Conservation (phyloP, 371 early-diverging fungal species). For the Mucor piriformis region DNA sequence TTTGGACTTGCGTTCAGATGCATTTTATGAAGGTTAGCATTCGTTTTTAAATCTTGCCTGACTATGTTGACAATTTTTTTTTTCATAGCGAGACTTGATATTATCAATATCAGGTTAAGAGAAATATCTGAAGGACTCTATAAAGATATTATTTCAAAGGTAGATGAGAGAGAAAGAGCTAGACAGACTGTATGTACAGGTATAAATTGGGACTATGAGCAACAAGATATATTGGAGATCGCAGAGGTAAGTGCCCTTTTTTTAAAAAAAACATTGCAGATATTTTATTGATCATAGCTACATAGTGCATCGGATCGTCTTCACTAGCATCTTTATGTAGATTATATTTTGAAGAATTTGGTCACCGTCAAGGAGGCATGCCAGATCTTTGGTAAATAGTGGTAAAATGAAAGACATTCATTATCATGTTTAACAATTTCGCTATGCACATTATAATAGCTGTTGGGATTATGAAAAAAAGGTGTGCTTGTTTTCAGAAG, state of each 20-base stretch:
- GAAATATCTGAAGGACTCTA: conserved; percentile 48
- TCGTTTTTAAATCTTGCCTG: background rate
- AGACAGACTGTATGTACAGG: conserved; percentile 59
- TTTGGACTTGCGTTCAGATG: conserved; percentile 68
- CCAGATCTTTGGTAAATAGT: conserved; percentile 70
- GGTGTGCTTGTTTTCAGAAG: conserved; percentile 68
- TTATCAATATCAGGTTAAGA: conserved; percentile 60
- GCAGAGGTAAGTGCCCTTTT: conserved; percentile 51
- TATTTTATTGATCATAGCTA: background rate
- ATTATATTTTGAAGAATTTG: conserved; percentile 66
- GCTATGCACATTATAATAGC: conserved; percentile 34
- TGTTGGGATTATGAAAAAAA: conserved; percentile 66
- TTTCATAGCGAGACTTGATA: conserved; percentile 42
- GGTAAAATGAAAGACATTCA: background rate
- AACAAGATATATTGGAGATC: conserved; percentile 53
- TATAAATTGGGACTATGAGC: conserved; percentile 64
- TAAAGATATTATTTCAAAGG: conserved; percentile 40
- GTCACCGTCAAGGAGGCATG: conserved; percentile 66
- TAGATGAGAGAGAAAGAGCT: conserved; percentile 53
- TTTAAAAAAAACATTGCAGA: background rate
- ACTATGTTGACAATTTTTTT: background rate
- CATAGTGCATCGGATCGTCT: conserved; percentile 61
- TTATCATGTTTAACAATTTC: background rate
- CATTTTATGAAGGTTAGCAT: conserved; percentile 62
- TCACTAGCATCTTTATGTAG: conserved; percentile 60